Percentiles rank a stretch among this genome's conserved stretches.
These are phyloP conservation scores for Pelargonium citronellum DNA, from an alignment of 441 rosid genomes.

Conservation along the genomic window DNA sequence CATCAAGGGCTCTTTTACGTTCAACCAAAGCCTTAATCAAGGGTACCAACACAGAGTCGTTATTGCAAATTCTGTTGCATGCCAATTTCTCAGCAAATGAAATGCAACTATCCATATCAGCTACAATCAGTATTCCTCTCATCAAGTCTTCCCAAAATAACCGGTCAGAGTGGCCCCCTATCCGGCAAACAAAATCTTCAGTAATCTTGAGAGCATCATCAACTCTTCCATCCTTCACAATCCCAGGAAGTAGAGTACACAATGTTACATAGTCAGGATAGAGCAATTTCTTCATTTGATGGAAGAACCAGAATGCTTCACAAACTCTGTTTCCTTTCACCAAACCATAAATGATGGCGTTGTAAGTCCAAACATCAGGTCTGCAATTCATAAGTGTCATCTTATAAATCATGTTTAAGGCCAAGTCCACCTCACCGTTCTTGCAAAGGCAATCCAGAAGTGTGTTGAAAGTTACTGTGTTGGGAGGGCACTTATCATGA, in stretches of 20 bases:
- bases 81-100: slow-evolving; percentile 60
- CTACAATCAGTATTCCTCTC: slow-evolving; percentile 57
- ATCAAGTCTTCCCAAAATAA: slow-evolving; percentile 71
- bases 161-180: slow-evolving; percentile 20
- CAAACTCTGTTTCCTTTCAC: slow-evolving; percentile 47
- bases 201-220: slow-evolving; percentile 65
- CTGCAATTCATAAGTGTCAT: slow-evolving; percentile 55
- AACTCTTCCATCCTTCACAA: slow-evolving; percentile 53
- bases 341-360: slow-evolving; percentile 70
- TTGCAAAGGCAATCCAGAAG: slow-evolving; percentile 90
- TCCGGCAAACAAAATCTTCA: slow-evolving; percentile 44
- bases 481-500: slow-evolving; percentile 53
- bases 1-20: slow-evolving; percentile 48
- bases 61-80: slow-evolving; percentile 37
- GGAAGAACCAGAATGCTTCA: slow-evolving; percentile 71
- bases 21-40: slow-evolving; percentile 55
- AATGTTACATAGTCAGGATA: slow-evolving; percentile 71
- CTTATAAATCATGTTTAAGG: slow-evolving; percentile 54
- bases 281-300: slow-evolving; percentile 77
- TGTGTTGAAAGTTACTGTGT: slow-evolving; percentile 73
- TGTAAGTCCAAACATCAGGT: slow-evolving; percentile 80
- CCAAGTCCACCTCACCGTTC: slow-evolving; percentile 66
- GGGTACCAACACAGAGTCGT: slow-evolving; percentile 59
- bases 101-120: slow-evolving; percentile 54
- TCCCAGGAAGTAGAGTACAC: slow-evolving; percentile 82